A percentile compares a stretch with the other conserved stretches of the same genome.
phyloP scores from a whole-genome alignment of 2,329 filamentous ascomycete species.

The Colletotrichum chrysophilum region DNA sequence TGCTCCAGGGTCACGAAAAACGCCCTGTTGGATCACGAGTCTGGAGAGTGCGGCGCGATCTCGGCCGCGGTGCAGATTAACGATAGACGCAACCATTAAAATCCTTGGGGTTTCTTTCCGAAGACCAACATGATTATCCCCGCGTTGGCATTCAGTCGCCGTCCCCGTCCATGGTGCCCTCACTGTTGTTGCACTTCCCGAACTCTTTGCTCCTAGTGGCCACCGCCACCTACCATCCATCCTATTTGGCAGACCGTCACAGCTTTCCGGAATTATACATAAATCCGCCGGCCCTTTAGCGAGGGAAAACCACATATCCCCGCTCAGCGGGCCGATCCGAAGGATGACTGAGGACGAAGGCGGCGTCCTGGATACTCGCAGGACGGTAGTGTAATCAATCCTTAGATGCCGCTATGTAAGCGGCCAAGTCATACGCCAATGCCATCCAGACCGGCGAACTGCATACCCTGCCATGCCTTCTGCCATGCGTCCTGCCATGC shows the following conservation, averaged over 20 bases:
- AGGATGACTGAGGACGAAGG: background rate
- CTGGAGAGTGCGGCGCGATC: conserved; percentile 68
- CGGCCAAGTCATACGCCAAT: background rate
- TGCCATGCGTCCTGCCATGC: background rate
- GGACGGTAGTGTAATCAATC: background rate
- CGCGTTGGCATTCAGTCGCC: background rate
- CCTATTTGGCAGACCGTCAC: background rate
- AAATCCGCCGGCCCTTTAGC: background rate
- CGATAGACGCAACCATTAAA: background rate
- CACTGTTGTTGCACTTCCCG: background rate
- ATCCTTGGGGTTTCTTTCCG: background rate
- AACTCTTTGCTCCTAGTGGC: background rate
- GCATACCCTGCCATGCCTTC: background rate
- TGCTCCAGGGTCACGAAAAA: conserved; percentile 58
- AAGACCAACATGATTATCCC: background rate
- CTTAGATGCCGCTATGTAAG: background rate
- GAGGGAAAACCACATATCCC: background rate
- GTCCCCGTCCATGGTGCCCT: background rate
- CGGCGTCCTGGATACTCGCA: background rate
- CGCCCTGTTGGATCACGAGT: conserved; percentile 63
- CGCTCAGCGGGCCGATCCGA: background rate
- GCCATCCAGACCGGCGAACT: background rate
- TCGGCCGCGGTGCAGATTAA: conserved; percentile 46
- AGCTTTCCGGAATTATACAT: background rate
- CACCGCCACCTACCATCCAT: background rate